These are phyloP conservation scores for Aspergillus sergii DNA, from an alignment of 2,329 filamentous ascomycete species.

Conservation along the genomic window DNA sequence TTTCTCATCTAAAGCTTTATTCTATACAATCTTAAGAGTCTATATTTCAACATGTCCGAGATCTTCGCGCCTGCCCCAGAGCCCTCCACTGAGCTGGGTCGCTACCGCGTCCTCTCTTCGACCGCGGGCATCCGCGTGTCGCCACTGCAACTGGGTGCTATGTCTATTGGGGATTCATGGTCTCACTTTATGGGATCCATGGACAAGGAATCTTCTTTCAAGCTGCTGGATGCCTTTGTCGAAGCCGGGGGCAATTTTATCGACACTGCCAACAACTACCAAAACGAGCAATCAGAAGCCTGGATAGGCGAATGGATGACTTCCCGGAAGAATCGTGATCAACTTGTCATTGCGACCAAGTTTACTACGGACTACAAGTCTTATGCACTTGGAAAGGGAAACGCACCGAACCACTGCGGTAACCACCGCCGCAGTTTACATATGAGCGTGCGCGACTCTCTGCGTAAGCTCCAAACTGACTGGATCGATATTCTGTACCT, in stretches of 20 bases:
- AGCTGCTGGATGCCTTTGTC: slow-evolving; percentile 68
- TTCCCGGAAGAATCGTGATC: slow-evolving; percentile 63
- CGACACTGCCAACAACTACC: slow-evolving; percentile 72
- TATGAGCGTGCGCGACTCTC: slow-evolving; percentile 46
- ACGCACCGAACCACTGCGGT: slow-evolving; percentile 44
- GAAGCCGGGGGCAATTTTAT: slow-evolving; percentile 72
- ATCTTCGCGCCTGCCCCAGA: slow-evolving; percentile 47
- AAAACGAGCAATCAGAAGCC: slow-evolving; percentile 63
- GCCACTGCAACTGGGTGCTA: slow-evolving; percentile 54
- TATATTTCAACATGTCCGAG: slow-evolving; percentile 25
- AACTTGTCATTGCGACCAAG: slow-evolving; percentile 73
- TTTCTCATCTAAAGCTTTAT: not conserved
- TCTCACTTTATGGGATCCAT: slow-evolving; percentile 65
- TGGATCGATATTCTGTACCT: slow-evolving; percentile 59
- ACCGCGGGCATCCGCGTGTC: slow-evolving; percentile 68
- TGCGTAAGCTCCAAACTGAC: slow-evolving; percentile 54
- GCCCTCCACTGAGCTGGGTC: slow-evolving; percentile 62
- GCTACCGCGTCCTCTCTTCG: slow-evolving; percentile 68
- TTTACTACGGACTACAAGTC: slow-evolving; percentile 53
- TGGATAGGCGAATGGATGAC: slow-evolving; percentile 75
- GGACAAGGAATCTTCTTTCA: slow-evolving; percentile 62
- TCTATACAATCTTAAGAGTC: not conserved
- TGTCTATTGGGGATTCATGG: slow-evolving; percentile 44
- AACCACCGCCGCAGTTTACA: slow-evolving; percentile 49
- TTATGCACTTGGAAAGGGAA: slow-evolving; percentile 53